Conservation (phyloP, 2,329 filamentous ascomycete species). For the Colletotrichum falcatum region DNA sequence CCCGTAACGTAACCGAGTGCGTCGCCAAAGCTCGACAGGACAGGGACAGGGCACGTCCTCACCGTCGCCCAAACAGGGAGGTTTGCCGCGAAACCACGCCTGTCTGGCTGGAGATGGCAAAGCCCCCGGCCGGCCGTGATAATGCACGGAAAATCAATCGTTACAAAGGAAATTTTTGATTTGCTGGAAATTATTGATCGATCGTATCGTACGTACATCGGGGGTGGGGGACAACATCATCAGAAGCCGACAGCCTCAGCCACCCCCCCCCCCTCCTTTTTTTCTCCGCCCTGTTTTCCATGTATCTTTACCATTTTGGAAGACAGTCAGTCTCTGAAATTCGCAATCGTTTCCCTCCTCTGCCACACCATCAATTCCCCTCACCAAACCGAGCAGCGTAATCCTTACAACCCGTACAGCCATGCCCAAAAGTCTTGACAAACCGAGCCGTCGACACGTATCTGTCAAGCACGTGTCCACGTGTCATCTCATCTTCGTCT, state of each 20-base stretch:
- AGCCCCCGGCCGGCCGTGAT: not conserved
- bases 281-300: not conserved
- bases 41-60: not conserved
- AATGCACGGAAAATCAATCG: not conserved
- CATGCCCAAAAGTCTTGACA: not conserved
- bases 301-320: not conserved
- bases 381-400: not conserved
- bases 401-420: not conserved
- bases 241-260: not conserved
- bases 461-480: slow-evolving; percentile 1
- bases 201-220: slow-evolving; percentile 23
- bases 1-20: not conserved
- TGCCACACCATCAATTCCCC: not conserved
- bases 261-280: not conserved
- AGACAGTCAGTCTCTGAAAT: not conserved
- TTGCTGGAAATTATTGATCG: slow-evolving; percentile 4
- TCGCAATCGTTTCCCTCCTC: not conserved
- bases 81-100: not conserved
- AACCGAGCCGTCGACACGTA: not conserved
- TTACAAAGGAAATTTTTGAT: slow-evolving; percentile 15
- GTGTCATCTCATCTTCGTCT: not conserved
- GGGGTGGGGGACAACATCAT: not conserved
- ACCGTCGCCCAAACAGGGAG: too few relatives aligned
- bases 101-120: slow-evolving; percentile 19
- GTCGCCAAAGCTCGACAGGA: not conserved